These are phyloP conservation scores for Phytophthora europaea DNA, from an alignment of 352 stramenopile genomes.

Conservation along the genomic window DNA sequence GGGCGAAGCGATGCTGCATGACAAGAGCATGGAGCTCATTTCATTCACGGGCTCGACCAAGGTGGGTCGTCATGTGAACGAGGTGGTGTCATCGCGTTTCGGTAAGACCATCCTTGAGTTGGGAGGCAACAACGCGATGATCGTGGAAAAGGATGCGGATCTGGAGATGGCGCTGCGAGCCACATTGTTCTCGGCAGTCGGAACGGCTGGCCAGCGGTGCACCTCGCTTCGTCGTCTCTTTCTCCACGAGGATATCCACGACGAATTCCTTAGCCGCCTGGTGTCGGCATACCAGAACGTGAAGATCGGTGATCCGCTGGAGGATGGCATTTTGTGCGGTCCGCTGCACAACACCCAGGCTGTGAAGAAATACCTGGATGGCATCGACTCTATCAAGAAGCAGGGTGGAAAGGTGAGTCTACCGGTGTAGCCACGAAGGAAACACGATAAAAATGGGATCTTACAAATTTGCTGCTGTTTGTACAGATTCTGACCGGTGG, in stretches of 20 bases:
- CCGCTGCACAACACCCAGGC: conserved; percentile 78
- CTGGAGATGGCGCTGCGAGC: conserved; percentile 92
- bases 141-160: conserved; percentile 93
- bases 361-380: conserved; percentile 89
- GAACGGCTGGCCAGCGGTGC: conserved; percentile 93
- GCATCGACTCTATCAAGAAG: conserved; percentile 87
- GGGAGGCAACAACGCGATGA: conserved; percentile 95
- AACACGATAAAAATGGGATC: not conserved
- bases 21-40: conserved; percentile 91
- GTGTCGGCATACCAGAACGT: conserved; percentile 89
- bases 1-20: conserved; percentile 86
- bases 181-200: conserved; percentile 93
- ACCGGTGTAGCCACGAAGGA: not conserved
- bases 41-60: conserved; percentile 94
- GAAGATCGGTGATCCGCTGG: conserved; percentile 90
- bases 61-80: conserved; percentile 89
- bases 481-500: conserved; percentile 87
- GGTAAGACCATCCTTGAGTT: conserved; percentile 94
- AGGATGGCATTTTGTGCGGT: conserved; percentile 87
- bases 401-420: conserved; percentile 83
- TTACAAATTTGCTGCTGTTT: conserved; percentile 17
- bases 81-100: conserved; percentile 91
- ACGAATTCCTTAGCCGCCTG: conserved; percentile 89
- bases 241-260: conserved; percentile 92
- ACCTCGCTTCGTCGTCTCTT: conserved; percentile 93